phyloP scores from a whole-genome alignment of 441 rosid species.

The Bocquillonia castaneifolia region DNA sequence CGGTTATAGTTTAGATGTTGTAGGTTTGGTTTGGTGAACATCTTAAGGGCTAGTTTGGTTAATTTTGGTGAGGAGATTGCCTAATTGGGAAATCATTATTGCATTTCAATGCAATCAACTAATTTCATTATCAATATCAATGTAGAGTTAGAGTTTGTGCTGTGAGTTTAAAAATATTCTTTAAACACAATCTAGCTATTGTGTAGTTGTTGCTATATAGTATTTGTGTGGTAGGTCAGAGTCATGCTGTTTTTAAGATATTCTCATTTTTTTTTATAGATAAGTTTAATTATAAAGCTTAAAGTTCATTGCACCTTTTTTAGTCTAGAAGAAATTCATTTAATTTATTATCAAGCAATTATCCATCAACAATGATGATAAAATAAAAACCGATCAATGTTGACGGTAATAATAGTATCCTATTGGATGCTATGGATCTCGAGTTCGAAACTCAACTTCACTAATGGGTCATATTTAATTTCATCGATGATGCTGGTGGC shows the following conservation, averaged over 20 bases:
- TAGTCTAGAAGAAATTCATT: too few species aligned
- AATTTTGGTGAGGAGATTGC: background rate
- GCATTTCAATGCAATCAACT: constrained; percentile 1
- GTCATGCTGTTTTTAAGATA: background rate
- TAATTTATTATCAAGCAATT: too few species aligned
- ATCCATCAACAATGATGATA: too few species aligned
- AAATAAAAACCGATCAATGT: too few species aligned
- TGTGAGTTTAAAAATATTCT: background rate
- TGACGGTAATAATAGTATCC: too few species aligned
- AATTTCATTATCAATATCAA: background rate
- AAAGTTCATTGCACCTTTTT: too few species aligned
- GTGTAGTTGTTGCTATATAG: background rate
- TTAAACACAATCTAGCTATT: background rate
- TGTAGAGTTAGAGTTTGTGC: background rate
- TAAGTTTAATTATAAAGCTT: background rate
- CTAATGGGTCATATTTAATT: background rate
- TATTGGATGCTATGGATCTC: too few species aligned
- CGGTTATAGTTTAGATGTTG: constrained; percentile 1
- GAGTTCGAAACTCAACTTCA: too few species aligned
- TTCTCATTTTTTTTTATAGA: background rate
- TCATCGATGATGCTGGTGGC: background rate
- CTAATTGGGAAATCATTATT: background rate
- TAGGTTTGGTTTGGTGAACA: constrained; percentile 12
- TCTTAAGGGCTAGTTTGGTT: background rate
- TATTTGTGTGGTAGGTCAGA: background rate